A percentile compares a stretch with the other conserved stretches of the same genome.
phyloP scores from a whole-genome alignment of 2,329 filamentous ascomycete genomes.

The Alternaria ventricosa region DNA sequence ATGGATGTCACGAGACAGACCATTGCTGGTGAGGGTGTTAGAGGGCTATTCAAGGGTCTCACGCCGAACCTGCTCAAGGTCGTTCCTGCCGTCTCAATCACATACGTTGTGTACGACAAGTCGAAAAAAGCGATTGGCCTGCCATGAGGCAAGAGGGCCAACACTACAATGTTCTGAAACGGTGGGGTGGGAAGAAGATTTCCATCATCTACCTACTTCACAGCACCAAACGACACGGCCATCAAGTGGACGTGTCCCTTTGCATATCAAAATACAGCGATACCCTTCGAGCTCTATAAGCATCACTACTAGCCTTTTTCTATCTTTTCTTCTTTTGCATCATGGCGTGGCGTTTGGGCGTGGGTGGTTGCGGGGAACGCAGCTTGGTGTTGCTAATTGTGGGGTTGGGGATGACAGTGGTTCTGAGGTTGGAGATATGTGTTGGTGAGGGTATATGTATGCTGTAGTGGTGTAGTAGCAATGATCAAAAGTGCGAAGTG shows the following conservation, averaged over 20 bases:
- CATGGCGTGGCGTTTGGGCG: conserved; percentile 24
- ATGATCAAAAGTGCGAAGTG: not conserved
- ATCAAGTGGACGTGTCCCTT: not conserved
- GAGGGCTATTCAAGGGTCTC: conserved; percentile 91
- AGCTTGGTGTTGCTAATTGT: conserved; percentile 7
- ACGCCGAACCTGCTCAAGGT: conserved; percentile 97
- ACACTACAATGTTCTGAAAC: too few species aligned
- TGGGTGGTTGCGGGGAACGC: not conserved
- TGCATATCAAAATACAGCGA: conserved; percentile 8
- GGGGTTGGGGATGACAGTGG: not conserved
- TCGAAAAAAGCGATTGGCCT: conserved; percentile 47
- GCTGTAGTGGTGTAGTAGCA: not conserved
- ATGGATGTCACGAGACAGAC: conserved; percentile 88
- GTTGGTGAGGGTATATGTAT: not conserved
- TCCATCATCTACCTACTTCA: not conserved
- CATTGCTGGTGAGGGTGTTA: conserved; percentile 78
- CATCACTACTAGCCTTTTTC: conserved; percentile 11
- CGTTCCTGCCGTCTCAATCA: conserved; percentile 90
- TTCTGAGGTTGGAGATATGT: not conserved
- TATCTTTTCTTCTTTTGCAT: conserved; percentile 22
- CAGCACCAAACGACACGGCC: too few species aligned
- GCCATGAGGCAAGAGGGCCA: conserved; percentile 21
- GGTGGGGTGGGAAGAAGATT: not conserved
- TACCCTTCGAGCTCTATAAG: conserved; percentile 4
- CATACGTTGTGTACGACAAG: conserved; percentile 53